Evolutionary conservation across 345 rosid genomes (phyloP).

Genomic region (Aurinia saxatilis): DNA sequence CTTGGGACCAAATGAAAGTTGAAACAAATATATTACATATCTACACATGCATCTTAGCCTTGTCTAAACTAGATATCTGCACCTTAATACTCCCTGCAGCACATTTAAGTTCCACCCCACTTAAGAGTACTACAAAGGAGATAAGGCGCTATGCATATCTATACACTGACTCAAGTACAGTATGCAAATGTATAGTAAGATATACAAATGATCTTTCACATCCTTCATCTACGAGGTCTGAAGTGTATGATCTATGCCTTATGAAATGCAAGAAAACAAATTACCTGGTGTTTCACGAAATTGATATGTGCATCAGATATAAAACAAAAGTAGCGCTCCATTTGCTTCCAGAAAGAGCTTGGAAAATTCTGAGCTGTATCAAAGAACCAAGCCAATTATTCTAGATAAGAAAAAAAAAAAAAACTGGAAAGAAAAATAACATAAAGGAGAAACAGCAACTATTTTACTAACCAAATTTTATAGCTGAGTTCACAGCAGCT

Average conservation of each 20-base stretch:
- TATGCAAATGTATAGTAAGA: neutral
- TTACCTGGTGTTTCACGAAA: constrained; percentile 70
- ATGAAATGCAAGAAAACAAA: neutral
- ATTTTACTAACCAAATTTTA: constrained; percentile 48
- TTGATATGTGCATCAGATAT: constrained; percentile 65
- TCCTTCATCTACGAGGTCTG: constrained; percentile 7
- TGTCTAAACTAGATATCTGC: neutral
- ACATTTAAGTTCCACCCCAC: constrained; percentile 4
- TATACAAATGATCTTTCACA: constrained; percentile 4
- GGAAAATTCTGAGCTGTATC: constrained; percentile 51
- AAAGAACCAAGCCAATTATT: constrained; percentile 31
- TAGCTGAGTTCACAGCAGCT: constrained; percentile 76
- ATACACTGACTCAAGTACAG: neutral
- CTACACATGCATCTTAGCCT: neutral
- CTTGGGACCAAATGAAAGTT: neutral
- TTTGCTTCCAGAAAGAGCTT: constrained; percentile 69
- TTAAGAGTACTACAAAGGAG: neutral
- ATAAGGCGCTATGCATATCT: neutral
- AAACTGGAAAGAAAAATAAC: neutral
- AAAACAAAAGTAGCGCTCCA: constrained; percentile 70
- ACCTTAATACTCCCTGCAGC: neutral
- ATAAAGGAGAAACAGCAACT: constrained; percentile 9
- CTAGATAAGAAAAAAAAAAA: neutral
- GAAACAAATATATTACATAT: neutral
- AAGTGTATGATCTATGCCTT: constrained; percentile 3